Evolutionary conservation across 805 yeast genomes (phyloP), one percentile per base, ranked within the genome.

Genomic region (Kluyveromyces lactis): DNA sequence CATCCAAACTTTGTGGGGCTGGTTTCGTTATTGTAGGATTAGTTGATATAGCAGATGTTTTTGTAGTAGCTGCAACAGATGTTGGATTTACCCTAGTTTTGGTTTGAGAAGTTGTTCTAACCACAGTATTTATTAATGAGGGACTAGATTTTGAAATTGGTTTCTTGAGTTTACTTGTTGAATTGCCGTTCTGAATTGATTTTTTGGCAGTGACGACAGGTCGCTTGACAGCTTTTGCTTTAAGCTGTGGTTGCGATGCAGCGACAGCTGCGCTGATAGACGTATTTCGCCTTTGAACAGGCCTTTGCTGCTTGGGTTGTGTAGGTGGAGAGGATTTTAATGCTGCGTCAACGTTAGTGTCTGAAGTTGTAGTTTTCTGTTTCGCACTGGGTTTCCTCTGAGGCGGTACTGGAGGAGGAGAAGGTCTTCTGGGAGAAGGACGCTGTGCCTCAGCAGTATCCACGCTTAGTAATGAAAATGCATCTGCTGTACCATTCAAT

Each of bases 401-500:
- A 5, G 33, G 18, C 18, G 33, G 33, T 10, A 30, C n/a, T 16
- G 33, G 21, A 15, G 33, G 33, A 6, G 33, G 21, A 10, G 33
- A 12, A 7, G 16, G 30, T 11, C 16, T 27, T 15, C 11, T 27
- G n/a, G 30, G 16, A n/a, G 30, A 27, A 12, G 7, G 6, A n/a
- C 16, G 5, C 7, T 6, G n/a, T 5, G 13, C 7, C 7, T 27
- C 16, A 6, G 7, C n/a, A n/a, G 30, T 12, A 11, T 11, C 11
- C 7, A 27, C 16, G 16, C 30, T 27, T 6, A 27, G 16, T n/a
- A n/a, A 27, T 6, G 30, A 27, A 11, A 27, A n/a, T 6, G 30
- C 16, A 15, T 12, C 13, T 6, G 30, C 6, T 12, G 30, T 27
- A 7, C 48, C 48, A 18, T 43, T 47, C 10, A 49, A 29, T 24